Base-by-base conservation (phyloP, 2,329 filamentous ascomycete species). In the Lachnellula hyalina region DNA sequence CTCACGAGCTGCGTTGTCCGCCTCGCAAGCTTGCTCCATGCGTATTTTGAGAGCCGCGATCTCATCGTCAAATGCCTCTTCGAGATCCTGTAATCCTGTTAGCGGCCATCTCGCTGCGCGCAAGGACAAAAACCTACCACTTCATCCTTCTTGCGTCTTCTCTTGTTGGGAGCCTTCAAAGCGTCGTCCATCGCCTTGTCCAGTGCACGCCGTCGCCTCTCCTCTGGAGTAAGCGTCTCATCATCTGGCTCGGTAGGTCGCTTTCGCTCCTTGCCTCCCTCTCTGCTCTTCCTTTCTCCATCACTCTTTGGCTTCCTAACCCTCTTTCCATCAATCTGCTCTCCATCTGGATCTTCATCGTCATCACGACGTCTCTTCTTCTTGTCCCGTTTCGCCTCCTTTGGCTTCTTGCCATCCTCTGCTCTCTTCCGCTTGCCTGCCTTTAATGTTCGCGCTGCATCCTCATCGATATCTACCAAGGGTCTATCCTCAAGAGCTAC, bases 11-110 rank as follows among this genome's bases (percentile, higher is more conserved):
- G 85, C 77, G 64, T 93, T 92, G 72, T 99, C 94, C 38, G 85
- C 83, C 71, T 92, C 83, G 57, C 93, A 96, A 15, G 94, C 94
- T 62, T 85, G 81, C 63, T 94, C 91, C 92, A 99, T 99, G 54
- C 85, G 84, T 52, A 89, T 80, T 67, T 94, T 94, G 70, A 99
- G 86, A 48, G 87, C 80, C 54, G 90, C 90, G 60, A 99, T 91
- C 67, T 95, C 87, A 45, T 91, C 88, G 69, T 97, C 94, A 62
- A 93, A 89, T 73, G 89, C 86, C 65, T 90, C 86, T 70, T 96
- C 92, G 47, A 97, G 79, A 62, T 97, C 93, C 88, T 93, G 64
- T 11, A 58, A 32, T 17, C 47, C 28, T 28, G 42, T 64, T 56
- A 65, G 66, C 57, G 63, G 53, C 36, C 12, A 34, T 17, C 19